phyloP scores from a whole-genome alignment of 2,329 filamentous ascomycete genomes.

The Diaporthe nobilis region DNA sequence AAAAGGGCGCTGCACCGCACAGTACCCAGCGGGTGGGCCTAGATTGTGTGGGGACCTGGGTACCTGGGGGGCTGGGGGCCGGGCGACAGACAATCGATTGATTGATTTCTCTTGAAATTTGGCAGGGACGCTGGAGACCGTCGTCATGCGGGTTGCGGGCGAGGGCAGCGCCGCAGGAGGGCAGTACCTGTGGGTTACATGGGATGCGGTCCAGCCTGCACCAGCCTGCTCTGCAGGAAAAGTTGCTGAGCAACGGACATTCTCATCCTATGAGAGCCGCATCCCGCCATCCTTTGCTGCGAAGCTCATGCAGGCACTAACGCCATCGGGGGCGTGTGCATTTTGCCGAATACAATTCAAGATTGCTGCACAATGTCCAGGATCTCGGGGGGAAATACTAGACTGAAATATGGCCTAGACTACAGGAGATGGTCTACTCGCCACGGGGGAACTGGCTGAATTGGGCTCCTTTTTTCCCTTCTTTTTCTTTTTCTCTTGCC shows the following conservation, averaged over 20 bases:
- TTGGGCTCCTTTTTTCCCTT: not conserved
- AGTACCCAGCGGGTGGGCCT: slow-evolving; percentile 26
- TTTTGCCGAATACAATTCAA: slow-evolving; percentile 22
- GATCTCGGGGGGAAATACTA: not conserved
- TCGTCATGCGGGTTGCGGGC: slow-evolving; percentile 21
- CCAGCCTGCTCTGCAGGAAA: not conserved
- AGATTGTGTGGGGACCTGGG: slow-evolving; percentile 8
- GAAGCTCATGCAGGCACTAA: slow-evolving; percentile 16
- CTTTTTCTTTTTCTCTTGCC: not conserved
- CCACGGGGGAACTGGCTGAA: not conserved
- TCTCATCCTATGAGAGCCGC: slow-evolving; percentile 28
- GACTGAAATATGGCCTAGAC: slow-evolving; percentile 1
- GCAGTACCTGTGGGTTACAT: slow-evolving; percentile 26
- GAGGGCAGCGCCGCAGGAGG: slow-evolving; percentile 3
- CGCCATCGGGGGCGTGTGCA: slow-evolving; percentile 29
- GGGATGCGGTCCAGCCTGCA: not conserved
- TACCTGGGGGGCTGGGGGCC: not conserved
- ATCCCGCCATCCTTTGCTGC: slow-evolving; percentile 16
- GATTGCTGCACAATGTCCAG: slow-evolving; percentile 1
- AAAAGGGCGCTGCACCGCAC: slow-evolving; percentile 9
- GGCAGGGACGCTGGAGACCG: slow-evolving; percentile 20
- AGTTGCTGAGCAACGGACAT: slow-evolving; percentile 29
- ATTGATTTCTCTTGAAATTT: slow-evolving; percentile 30
- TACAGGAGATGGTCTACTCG: not conserved
- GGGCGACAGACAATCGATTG: slow-evolving; percentile 29